Evolutionary conservation across 257 asterid species (phyloP), one percentile per base, ranked within the genome.

Genomic region (Penstemon newberryi): DNA sequence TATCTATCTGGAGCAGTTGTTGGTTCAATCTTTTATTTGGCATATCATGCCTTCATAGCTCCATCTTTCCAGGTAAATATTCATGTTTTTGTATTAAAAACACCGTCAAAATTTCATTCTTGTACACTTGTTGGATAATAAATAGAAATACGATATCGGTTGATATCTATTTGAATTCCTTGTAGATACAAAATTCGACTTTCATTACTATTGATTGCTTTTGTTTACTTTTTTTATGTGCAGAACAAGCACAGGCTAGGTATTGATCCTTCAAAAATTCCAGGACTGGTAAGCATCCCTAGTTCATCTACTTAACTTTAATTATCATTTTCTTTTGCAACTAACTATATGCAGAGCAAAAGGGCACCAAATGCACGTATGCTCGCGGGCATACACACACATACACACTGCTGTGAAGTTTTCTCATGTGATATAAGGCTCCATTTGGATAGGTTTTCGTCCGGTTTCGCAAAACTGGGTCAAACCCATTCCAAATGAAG

Each of bases 1-100:
- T 93, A 93, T 80, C 77, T 93, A 44, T 72, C 87, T 61, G 99
- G 97, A 70, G 97, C 97, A 37, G 68, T 84, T 83, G 89, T 63
- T 68, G 99, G 97, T 77, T 90, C 99, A 43, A 71, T 87, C 69
- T 93, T 88, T 79, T 90, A 74, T 81, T 76, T 93, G 85, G 82
- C 66, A 41, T 84, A 90, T 77, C 89, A 88, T 71, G 90, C 86
- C 76, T 80, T 82, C 73, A 73, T 86, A 52, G 89, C 90, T 61
- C 84, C 83, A 39, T 78, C 79, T 15, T 36, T 79, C 47, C 78
- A 86, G 95, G 98, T 93, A 81, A 71, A 41, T 43, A 55, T 36
- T 54, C 7, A 5, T 42, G 37, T 65, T 60, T 53, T 47, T 9
- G 12, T 25, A 42, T 56, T 44, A 60, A 10, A 53, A 11, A 56